Conservation (phyloP, 495 filamentous ascomycete genomes). For the Hypoxylon rickii region DNA sequence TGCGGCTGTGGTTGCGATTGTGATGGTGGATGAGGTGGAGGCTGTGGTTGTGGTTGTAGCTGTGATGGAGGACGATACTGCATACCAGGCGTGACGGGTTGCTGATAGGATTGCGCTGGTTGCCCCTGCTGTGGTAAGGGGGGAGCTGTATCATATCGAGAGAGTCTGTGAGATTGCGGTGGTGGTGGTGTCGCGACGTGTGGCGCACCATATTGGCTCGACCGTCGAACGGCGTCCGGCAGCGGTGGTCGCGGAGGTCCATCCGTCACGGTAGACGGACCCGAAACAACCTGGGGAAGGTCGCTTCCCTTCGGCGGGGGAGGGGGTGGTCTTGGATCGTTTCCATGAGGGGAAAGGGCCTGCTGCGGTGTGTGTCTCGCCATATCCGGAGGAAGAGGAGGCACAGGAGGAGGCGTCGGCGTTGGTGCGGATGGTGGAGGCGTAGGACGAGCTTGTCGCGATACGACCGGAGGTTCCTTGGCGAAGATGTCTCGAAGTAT, state of each 20-base stretch:
- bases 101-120: conserved; percentile 30
- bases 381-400: conserved; percentile 71
- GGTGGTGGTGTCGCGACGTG: conserved; percentile 27
- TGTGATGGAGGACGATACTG: conserved; percentile 44
- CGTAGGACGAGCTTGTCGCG: conserved; percentile 60
- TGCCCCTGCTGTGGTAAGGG: conserved; percentile 49
- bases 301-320: conserved; percentile 51
- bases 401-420: conserved; percentile 65
- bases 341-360: conserved; percentile 17
- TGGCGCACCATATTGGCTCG: conserved; percentile 35
- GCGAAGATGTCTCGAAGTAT: conserved; percentile 88
- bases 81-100: conserved; percentile 19
- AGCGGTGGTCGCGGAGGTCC: conserved; percentile 46
- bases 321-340: conserved; percentile 41
- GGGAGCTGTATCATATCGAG: conserved; percentile 50
- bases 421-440: conserved; percentile 47
- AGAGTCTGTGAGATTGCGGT: conserved; percentile 36
- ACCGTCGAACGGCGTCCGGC: conserved; percentile 37
- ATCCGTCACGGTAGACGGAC: conserved; percentile 12
- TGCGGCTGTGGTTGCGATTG: conserved; percentile 37
- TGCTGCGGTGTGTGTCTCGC: conserved; percentile 32
- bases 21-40: conserved; percentile 36
- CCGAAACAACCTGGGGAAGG: conserved; percentile 30
- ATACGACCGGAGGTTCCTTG: conserved; percentile 88
- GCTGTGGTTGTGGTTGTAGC: conserved; percentile 34